Evolutionary conservation across 2,329 filamentous ascomycete species (phyloP), one percentile per base, ranked within the genome.

Genomic region (Calonectria pteridis): DNA sequence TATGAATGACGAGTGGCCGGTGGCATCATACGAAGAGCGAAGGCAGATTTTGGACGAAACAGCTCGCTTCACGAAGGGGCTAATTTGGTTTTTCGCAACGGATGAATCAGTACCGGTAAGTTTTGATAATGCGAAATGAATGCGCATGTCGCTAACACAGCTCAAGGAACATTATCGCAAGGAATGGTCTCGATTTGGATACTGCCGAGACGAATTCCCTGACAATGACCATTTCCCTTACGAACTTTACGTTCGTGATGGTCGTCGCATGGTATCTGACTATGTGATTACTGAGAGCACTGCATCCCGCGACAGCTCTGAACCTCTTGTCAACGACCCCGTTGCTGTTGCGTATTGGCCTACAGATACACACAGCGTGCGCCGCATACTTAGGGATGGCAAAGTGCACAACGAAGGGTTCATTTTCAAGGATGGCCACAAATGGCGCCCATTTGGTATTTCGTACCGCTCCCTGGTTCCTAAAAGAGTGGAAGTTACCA

Each of bases 361-460:
- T 14, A 68, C 66, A 13, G 66, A 50, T 26, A 68, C 66, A 1
- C 66, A 68, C 20, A 68, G 66, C n/a, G 66, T 68, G 11, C 51
- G 51, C 1, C 20, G 66, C 2, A 35, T 68, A 20, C 18, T 68
- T 1, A n/a, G 66, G 5, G 66, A 59, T 10, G 66, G 51, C 6
- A 62, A 50, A n/a, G 51, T 62, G 3, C 66, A 68, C 13, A 68
- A 59, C 28, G 66, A 68, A 26, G 51, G 66, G 1, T 68, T 68
- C 40, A 68, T 68, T 9, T 68, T 68, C 40, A 68, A 68, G 9
- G 66, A 68, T 26, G 66, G 53, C 4, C 66, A 68, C 29, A 68
- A 62, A 18, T 62, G 40, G 66, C 11, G 49, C 1, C 53, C 66
- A n/a, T 68, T 59, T 20, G 66, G 66, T 4, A 20, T 68, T 2